Evolutionary conservation across 352 stramenopile species (phyloP), one percentile per base, ranked within the genome.

Genomic region (Phytophthora melonis): DNA sequence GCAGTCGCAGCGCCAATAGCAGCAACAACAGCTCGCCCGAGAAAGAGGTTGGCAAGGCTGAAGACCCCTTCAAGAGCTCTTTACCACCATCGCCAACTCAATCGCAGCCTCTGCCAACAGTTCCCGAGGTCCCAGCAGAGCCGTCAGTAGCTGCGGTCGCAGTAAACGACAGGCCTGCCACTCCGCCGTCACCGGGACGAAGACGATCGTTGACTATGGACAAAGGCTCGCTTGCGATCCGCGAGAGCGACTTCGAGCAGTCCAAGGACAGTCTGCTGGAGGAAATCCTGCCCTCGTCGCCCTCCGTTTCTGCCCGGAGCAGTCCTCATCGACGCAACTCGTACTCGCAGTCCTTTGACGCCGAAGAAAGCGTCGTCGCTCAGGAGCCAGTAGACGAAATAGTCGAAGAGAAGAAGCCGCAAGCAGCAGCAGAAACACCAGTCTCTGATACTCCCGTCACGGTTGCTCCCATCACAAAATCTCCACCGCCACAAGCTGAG

Each of bases 231-330:
- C 63, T 78, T 2, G 76, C 72, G 9, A 86, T 87, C 49, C 83
- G 81, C 5, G 83, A 91, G 50, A 77, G 68, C 13, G 83, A 91
- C 39, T 93, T 91, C 45, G 86, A 93, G 61, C 86, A 89, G 65
- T 85, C 83, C 9, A 93, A 93, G 62, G 83, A 89, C 68, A 88
- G 82, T 67, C 53, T 93, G 3, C 70, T 93, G 5, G 83, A 93
- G 55, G 83, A 93, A 52, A 76, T 93, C 14, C 56, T 91, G 14
- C 70, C 83, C 2, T 76, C 79, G 9, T 72, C 80, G 1, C 70
- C 67, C 7, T 68, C 68, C 16, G 34, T 43, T 7, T 74, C 75
- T 18, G 58, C 58, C 59, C 55, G 61, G 3, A 75, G 54, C 21
- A 79, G 72, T 11, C 58, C 74, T 6, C 53, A 68, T 39, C 77